Evolutionary conservation across 108 stramenopile species (phyloP).

Genomic region (Schizochytrium sp.): DNA sequence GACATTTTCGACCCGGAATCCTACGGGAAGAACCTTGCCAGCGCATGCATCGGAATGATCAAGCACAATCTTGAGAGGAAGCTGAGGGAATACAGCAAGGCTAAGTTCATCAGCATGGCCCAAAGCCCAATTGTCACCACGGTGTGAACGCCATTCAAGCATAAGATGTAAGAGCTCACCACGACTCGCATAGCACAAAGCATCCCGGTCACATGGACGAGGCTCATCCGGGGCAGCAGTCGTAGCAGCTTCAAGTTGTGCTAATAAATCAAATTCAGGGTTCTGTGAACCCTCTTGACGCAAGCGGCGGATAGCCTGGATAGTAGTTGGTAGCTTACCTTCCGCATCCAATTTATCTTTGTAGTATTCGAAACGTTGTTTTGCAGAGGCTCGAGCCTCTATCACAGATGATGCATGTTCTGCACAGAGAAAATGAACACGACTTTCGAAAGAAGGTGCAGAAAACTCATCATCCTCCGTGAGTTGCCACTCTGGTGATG

Average conservation of each 20-base stretch:
- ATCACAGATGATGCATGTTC: constrained; percentile 19
- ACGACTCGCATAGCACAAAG: background rate
- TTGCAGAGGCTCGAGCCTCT: background rate
- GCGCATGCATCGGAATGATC: background rate
- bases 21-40: background rate
- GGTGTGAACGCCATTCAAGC: background rate
- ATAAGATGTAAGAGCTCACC: background rate
- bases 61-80: background rate
- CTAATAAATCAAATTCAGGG: background rate
- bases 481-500: constrained; percentile 1
- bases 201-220: background rate
- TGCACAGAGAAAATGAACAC: constrained; percentile 18
- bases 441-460: background rate
- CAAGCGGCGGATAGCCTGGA: constrained; percentile 32
- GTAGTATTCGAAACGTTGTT: background rate
- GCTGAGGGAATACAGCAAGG: background rate
- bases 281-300: background rate
- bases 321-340: constrained; percentile 32
- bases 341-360: constrained; percentile 30
- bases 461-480: background rate
- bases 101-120: constrained; percentile 48
- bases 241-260: constrained; percentile 32
- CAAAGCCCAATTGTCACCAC: background rate
- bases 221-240: background rate
- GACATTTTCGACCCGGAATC: background rate